phyloP scores from a whole-genome alignment of 2,329 filamentous ascomycete genomes.

The Endoconidiophora laricicola region DNA sequence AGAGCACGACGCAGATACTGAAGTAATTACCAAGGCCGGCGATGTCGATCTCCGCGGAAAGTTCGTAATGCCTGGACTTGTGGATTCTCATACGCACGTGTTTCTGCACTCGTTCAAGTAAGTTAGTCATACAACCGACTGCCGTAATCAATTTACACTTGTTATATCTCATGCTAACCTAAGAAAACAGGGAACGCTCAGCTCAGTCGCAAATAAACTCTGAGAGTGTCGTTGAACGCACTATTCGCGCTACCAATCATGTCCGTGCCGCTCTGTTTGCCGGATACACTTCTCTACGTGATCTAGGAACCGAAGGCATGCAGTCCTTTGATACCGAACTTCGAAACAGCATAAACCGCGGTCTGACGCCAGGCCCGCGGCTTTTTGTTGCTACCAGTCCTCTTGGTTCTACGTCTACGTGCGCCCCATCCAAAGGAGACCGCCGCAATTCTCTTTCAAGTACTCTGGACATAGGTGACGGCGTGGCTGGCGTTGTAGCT shows the following conservation, averaged over 20 bases:
- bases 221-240: slow-evolving; percentile 38
- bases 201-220: slow-evolving; percentile 36
- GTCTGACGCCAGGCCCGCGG: slow-evolving; percentile 35
- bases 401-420: slow-evolving; percentile 30
- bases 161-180: background rate
- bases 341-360: slow-evolving; percentile 36
- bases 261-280: slow-evolving; percentile 34
- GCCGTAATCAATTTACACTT: background rate
- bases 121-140: slow-evolving; percentile 11
- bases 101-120: slow-evolving; percentile 34
- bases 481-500: slow-evolving; percentile 26
- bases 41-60: slow-evolving; percentile 38
- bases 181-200: slow-evolving; percentile 21
- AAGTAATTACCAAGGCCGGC: slow-evolving; percentile 17
- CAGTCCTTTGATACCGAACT: slow-evolving; percentile 32
- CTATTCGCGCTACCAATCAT: slow-evolving; percentile 37
- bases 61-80: slow-evolving; percentile 33
- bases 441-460: slow-evolving; percentile 21
- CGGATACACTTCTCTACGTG: slow-evolving; percentile 42
- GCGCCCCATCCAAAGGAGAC: slow-evolving; percentile 31
- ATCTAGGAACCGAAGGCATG: slow-evolving; percentile 37
- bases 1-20: slow-evolving; percentile 16
- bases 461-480: slow-evolving; percentile 27
- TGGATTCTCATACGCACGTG: slow-evolving; percentile 40
- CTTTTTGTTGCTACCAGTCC: slow-evolving; percentile 37